Base-by-base conservation (phyloP, 1,139 yeast genomes). In the Meyerozyma elateridarum region DNA sequence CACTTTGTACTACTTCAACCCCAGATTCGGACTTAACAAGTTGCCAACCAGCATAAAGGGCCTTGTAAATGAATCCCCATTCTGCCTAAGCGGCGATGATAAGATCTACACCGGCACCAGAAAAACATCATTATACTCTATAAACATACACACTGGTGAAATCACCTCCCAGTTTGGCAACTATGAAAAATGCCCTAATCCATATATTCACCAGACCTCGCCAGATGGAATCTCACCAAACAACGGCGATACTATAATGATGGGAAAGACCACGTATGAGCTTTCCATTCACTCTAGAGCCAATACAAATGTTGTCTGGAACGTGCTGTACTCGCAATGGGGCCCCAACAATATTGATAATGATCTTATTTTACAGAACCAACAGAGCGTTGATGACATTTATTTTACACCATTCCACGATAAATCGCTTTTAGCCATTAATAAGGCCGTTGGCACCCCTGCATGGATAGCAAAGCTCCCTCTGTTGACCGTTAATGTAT, bases 311-410 rank as follows among this genome's bases (percentile, higher is more conserved):
- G 63, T 79, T 2, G 69, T 76, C 3, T 89, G 96, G 95, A 85
- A 88, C 50, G 88, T 91, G 8, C 80, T 93, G 0, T 89, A 84
- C 51, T 71, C 94, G 2, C 75, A 82, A 33, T 91, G 97, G 96
- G 95, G 94, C 6, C 95, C 95, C 17, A 89, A 89, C 56, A 80
- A 87, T 42, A 66, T 89, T 37, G 95, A 91, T 52, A 65, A 69
- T 25, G 91, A 83, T 49, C 64, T 89, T 37, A 76, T 64, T 15
- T 36, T 55, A 40, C 73, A 81, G 43, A 66, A 65, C 37, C 56
- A 54, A 27, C 64, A 69, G 29, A 73, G 85, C 4, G 42, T 70
- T 14, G 97, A 89, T 53, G 78, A 80, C 27, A 59, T 85, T 4
- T 84, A 84, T 46, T 79, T 91, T 41, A 81, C 93, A 1, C 95